A percentile compares a stretch with the other conserved stretches of the same genome.
Evolutionary conservation across 805 yeast species (phyloP).

Genomic region (Sugiyamaella americana): DNA sequence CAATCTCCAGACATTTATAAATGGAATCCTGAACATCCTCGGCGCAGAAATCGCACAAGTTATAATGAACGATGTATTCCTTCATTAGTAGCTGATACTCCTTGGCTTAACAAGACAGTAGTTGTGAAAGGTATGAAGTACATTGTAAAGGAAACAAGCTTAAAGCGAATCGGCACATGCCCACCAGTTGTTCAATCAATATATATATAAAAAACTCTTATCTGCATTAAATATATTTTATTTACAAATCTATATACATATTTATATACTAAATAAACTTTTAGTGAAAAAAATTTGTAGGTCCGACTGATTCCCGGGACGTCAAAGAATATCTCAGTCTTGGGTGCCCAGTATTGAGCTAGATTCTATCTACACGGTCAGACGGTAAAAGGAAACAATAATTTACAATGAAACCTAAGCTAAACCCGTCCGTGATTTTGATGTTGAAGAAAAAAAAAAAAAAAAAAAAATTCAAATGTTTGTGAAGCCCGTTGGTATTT

Average conservation of each 20-base stretch:
- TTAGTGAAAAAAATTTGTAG: too few relatives aligned
- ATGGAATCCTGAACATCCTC: slow-evolving; percentile 16
- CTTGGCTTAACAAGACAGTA: slow-evolving; percentile 23
- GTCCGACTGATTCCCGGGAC: slow-evolving; percentile 34
- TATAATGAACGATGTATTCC: slow-evolving; percentile 25
- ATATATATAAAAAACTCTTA: too few relatives aligned
- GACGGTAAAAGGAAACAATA: slow-evolving; percentile 2
- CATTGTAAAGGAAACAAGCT: slow-evolving; percentile 16
- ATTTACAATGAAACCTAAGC: slow-evolving; percentile 2
- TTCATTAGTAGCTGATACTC: slow-evolving; percentile 17
- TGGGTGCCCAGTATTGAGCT: slow-evolving; percentile 34
- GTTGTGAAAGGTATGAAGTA: slow-evolving; percentile 20
- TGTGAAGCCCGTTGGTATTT: too few relatives aligned
- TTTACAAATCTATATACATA: too few relatives aligned
- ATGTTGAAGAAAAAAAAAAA: slow-evolving; percentile 16
- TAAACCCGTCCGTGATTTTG: slow-evolving; percentile 19
- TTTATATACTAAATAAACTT: too few relatives aligned
- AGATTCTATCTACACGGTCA: slow-evolving; percentile 22
- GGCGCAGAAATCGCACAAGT: slow-evolving; percentile 10
- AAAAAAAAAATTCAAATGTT: background rate
- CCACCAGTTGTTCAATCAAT: too few relatives aligned
- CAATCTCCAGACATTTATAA: slow-evolving; percentile 12
- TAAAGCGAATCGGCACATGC: background rate
- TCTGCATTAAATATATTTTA: too few relatives aligned
- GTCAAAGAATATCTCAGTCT: slow-evolving; percentile 25